phyloP scores from a whole-genome alignment of 2,329 filamentous ascomycete species.

The Sordariomycetes sp. region DNA sequence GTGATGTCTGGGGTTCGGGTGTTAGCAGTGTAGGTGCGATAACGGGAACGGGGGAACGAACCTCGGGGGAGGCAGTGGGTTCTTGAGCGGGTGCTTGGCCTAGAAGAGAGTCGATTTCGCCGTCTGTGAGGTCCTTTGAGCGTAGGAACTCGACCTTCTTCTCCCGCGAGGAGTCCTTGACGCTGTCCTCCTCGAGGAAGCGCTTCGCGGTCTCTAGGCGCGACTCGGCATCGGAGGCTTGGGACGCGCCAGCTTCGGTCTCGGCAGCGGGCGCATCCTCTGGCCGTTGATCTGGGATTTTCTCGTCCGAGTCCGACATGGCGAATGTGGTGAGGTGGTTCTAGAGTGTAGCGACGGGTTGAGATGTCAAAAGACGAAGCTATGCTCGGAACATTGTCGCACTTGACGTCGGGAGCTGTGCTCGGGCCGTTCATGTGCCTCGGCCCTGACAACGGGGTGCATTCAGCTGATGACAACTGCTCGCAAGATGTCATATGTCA shows the following conservation, averaged over 20 bases:
- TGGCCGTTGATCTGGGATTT: neutral
- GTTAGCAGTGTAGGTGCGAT: neutral
- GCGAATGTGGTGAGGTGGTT: constrained; percentile 1
- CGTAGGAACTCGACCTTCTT: constrained; percentile 69
- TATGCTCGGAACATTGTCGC: neutral
- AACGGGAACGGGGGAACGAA: neutral
- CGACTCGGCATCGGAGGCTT: constrained; percentile 12
- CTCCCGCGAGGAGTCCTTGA: constrained; percentile 57
- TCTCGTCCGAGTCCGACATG: neutral
- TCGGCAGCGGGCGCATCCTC: constrained; percentile 1
- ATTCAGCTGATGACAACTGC: too few species aligned
- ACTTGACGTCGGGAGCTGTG: neutral
- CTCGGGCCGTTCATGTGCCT: neutral
- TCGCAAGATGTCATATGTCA: too few species aligned
- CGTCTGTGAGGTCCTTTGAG: constrained; percentile 59
- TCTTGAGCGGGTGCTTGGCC: constrained; percentile 15
- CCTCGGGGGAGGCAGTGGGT: neutral
- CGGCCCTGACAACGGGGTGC: neutral
- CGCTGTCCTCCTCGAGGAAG: constrained; percentile 67
- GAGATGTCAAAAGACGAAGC: neutral
- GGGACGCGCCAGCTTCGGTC: constrained; percentile 4
- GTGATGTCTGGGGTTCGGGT: neutral
- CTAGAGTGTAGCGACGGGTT: neutral
- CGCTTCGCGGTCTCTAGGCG: constrained; percentile 53
- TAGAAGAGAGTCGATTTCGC: constrained; percentile 60